Base-by-base conservation (phyloP, 805 yeast genomes). In the Wickerhamiella azyma region DNA sequence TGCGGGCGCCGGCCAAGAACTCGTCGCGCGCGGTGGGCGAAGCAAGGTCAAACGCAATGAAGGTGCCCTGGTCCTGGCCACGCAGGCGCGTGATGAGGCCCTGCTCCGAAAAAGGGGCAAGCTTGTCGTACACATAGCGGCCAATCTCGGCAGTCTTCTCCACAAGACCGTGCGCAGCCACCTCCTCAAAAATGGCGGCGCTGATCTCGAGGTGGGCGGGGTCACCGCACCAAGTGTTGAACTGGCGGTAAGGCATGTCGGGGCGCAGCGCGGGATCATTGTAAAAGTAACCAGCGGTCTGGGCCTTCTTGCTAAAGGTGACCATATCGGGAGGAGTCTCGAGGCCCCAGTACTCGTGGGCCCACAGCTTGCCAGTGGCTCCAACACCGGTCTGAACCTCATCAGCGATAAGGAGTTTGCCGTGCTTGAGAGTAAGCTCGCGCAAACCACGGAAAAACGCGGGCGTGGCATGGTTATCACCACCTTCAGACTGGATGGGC, bases 211-310 rank as follows among this genome's bases (percentile, higher is more conserved):
- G 73, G 66, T 79, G 77, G 49, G 86, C 80, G 62, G 94, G 88
- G 67, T 83, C 94, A 58, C 94, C 94, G 67, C 89, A 81, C 94
- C 94, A 83, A 49, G 94, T 83, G 77, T 83, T 83, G 75, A 83
- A 83, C 71, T 84, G 94, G 64, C 94, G 77, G 73, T 80, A 83
- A n/a, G 94, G 77, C 59, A 66, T 63, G 64, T 76, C 71, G 58
- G 94, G 94, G 55, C 79, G 71, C 50, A 83, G 66, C 57, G 77
- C 79, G 41, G 81, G 77, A 66, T 79, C 76, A 57, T 75, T 77
- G 77, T 77, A 84, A 73, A 73, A 83, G 73, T 77, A 84, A 49
- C 94, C 94, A 37, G 94, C 94, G 46, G 86, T 73, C 69, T 84
- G 94, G 73, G 82, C 81, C 71, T 83, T 83, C 71, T 83, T 83